Conservation (phyloP, 2,329 filamentous ascomycete species). For the Alternaria sp. region DNA sequence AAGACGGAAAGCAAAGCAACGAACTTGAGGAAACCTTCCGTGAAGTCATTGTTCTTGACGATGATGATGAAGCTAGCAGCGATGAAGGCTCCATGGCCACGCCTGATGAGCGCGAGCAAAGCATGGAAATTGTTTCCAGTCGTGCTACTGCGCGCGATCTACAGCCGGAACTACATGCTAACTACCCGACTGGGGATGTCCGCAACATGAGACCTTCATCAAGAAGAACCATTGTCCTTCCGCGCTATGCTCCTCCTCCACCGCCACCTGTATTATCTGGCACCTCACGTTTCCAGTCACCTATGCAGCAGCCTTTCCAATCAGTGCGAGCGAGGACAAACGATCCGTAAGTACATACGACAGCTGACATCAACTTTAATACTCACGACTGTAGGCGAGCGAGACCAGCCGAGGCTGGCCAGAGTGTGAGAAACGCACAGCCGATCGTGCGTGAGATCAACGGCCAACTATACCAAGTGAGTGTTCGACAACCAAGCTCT, state of each 20-base stretch:
- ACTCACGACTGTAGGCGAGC: constrained; percentile 27
- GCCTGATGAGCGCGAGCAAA: constrained; percentile 36
- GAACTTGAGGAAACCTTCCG: constrained; percentile 68
- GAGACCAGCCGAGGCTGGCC: constrained; percentile 15
- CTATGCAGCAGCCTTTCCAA: constrained; percentile 10
- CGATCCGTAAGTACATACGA: constrained; percentile 26
- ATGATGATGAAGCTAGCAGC: constrained; percentile 60
- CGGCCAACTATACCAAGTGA: constrained; percentile 44
- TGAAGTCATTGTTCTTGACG: constrained; percentile 69
- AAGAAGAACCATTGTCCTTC: constrained; percentile 34
- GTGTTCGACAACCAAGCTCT: constrained; percentile 23
- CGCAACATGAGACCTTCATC: constrained; percentile 24
- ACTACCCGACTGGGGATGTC: constrained; percentile 18
- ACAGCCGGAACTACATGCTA: constrained; percentile 28
- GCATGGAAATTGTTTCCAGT: constrained; percentile 42
- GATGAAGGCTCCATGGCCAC: constrained; percentile 44
- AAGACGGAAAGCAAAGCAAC: constrained; percentile 57
- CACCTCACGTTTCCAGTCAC: constrained; percentile 12
- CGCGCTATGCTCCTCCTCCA: constrained; percentile 17
- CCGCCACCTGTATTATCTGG: constrained; percentile 7
- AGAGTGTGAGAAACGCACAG: constrained; percentile 15
- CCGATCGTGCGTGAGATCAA: constrained; percentile 33
- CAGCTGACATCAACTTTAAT: background rate
- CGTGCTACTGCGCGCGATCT: constrained; percentile 42
- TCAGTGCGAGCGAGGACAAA: constrained; percentile 10